Evolutionary conservation across 2,329 filamentous ascomycete genomes (phyloP).

Genomic region (Scedosporium aurantiacum): DNA sequence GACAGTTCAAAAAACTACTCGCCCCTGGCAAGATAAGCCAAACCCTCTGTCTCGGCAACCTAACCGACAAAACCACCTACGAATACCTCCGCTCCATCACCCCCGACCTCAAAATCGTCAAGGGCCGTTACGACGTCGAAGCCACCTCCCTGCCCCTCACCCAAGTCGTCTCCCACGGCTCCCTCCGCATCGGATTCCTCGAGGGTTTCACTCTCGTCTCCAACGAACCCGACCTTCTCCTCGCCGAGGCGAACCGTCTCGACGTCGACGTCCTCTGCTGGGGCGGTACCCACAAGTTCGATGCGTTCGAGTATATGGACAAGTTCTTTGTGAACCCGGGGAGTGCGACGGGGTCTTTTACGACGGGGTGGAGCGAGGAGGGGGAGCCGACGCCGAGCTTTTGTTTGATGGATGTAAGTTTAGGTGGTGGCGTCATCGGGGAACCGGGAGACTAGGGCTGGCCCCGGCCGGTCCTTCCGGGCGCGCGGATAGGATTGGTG

Average conservation of each 20-base stretch:
- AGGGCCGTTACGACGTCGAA: conserved; percentile 56
- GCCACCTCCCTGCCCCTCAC: conserved; percentile 54
- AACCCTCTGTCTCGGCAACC: conserved; percentile 68
- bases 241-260: conserved; percentile 57
- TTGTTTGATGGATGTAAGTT: conserved; percentile 82
- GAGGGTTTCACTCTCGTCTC: conserved; percentile 60
- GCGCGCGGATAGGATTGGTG: background rate
- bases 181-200: conserved; percentile 54
- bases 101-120: conserved; percentile 60
- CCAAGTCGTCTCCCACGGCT: conserved; percentile 55
- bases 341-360: conserved; percentile 53
- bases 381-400: conserved; percentile 78
- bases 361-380: conserved; percentile 44
- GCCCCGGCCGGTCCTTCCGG: too few species aligned
- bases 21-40: conserved; percentile 75
- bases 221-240: conserved; percentile 53
- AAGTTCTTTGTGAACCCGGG: conserved; percentile 64
- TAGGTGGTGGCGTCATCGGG: too few species aligned
- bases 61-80: conserved; percentile 70
- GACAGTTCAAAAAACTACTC: conserved; percentile 74
- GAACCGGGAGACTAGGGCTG: too few species aligned
- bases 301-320: conserved; percentile 63
- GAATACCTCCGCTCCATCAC: conserved; percentile 68
- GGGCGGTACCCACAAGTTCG: conserved; percentile 57
- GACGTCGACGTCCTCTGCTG: conserved; percentile 61